Percentiles rank a stretch among this genome's conserved stretches.
These are phyloP conservation scores for Aurinia saxatilis DNA, from an alignment of 345 rosid species.

Conservation along the genomic window DNA sequence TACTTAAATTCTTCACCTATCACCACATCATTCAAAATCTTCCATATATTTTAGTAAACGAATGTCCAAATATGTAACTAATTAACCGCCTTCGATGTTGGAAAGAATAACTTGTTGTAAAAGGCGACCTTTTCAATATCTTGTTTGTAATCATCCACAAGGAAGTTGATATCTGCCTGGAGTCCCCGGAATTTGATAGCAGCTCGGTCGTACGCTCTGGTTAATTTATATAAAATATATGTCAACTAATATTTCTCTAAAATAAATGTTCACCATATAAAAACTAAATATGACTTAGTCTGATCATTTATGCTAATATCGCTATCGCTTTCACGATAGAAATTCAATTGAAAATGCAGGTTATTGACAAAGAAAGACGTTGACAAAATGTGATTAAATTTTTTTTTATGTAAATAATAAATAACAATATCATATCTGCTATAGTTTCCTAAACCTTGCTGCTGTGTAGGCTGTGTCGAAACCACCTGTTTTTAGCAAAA, in stretches of 20 bases:
- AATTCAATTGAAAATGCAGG: too few species aligned
- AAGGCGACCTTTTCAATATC: constrained; percentile 48
- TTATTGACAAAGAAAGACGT: too few species aligned
- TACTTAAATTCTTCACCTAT: constrained; percentile 59
- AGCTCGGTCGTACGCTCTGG: constrained; percentile 90
- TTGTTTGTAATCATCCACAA: constrained; percentile 63
- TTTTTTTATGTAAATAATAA: too few species aligned
- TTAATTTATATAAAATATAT: not conserved
- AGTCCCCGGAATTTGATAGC: constrained; percentile 86
- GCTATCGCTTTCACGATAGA: too few species aligned
- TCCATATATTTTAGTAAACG: not conserved
- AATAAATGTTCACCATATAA: too few species aligned
- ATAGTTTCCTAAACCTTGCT: constrained; percentile 49
- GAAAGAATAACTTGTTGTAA: too few species aligned
- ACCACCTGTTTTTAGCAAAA: constrained; percentile 44
- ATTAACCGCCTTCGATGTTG: not conserved
- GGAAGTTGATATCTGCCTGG: constrained; percentile 81
- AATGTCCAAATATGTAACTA: not conserved
- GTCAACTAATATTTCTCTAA: not conserved
- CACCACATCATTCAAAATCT: not conserved
- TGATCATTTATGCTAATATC: too few species aligned
- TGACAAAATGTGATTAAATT: too few species aligned
- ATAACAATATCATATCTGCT: not conserved
- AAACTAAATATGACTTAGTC: too few species aligned
- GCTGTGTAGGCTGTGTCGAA: constrained; percentile 89